These are phyloP conservation scores for Ustilago tritici DNA, from an alignment of 1,284 basidiomycete species.

Conservation along the genomic window DNA sequence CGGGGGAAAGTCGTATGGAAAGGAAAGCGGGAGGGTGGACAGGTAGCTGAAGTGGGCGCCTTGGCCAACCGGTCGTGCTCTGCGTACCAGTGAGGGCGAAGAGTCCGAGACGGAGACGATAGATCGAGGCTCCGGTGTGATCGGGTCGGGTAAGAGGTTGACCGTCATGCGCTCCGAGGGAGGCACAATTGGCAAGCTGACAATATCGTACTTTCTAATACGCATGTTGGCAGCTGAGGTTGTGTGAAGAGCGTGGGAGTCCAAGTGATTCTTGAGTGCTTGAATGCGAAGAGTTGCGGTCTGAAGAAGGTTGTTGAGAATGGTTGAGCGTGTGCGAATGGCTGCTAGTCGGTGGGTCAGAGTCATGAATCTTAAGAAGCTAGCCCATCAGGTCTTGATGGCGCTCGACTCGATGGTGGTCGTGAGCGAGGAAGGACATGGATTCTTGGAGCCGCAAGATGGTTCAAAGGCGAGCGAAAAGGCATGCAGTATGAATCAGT, in stretches of 20 bases:
- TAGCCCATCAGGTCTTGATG: not conserved
- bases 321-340: slow-evolving; percentile 17
- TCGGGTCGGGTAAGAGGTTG: slow-evolving; percentile 78
- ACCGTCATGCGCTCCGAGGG: slow-evolving; percentile 76
- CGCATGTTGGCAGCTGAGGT: slow-evolving; percentile 22
- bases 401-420: slow-evolving; percentile 4
- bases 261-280: not conserved
- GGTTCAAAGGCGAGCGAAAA: not conserved
- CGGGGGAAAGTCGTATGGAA: slow-evolving; percentile 81
- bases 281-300: not conserved
- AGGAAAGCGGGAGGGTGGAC: slow-evolving; percentile 83
- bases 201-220: slow-evolving; percentile 38
- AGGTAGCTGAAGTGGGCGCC: slow-evolving; percentile 84
- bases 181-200: slow-evolving; percentile 76
- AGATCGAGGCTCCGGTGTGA: slow-evolving; percentile 73
- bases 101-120: slow-evolving; percentile 72
- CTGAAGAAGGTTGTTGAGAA: not conserved
- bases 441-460: not conserved
- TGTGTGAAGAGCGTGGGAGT: slow-evolving; percentile 8
- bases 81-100: slow-evolving; percentile 73
- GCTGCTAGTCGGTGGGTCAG: slow-evolving; percentile 19
- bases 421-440: not conserved
- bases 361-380: slow-evolving; percentile 17
- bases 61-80: slow-evolving; percentile 76
- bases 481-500: slow-evolving; percentile 15